phyloP scores from a whole-genome alignment of 2,329 filamentous ascomycete genomes.

The Chrysosphaeria jannelii region DNA sequence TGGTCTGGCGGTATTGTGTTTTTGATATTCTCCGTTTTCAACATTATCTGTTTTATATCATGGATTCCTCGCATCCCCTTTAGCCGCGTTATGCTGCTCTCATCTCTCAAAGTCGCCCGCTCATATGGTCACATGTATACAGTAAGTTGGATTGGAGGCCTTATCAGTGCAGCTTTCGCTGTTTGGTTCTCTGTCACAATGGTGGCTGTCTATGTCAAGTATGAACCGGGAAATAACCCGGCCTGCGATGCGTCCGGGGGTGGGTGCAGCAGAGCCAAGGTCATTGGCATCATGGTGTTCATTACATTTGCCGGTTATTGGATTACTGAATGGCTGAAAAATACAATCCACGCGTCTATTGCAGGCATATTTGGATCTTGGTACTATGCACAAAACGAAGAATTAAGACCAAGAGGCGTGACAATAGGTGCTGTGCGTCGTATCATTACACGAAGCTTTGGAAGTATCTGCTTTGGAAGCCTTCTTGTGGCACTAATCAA shows the following conservation, averaged over 20 bases:
- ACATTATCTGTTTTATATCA: constrained; percentile 53
- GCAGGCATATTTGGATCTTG: constrained; percentile 75
- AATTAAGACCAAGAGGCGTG: constrained; percentile 45
- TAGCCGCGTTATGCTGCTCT: constrained; percentile 67
- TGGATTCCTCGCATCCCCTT: constrained; percentile 86
- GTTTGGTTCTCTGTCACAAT: constrained; percentile 73
- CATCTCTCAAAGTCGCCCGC: constrained; percentile 59
- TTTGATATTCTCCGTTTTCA: constrained; percentile 51
- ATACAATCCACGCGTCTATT: constrained; percentile 66
- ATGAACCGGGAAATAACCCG: constrained; percentile 31
- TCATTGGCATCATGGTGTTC: constrained; percentile 63
- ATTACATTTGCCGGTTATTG: constrained; percentile 82
- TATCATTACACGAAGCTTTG: constrained; percentile 71
- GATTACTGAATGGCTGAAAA: constrained; percentile 83
- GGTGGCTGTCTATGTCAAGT: constrained; percentile 63
- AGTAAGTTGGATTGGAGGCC: constrained; percentile 55
- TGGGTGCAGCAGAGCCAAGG: constrained; percentile 41
- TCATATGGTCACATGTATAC: constrained; percentile 62
- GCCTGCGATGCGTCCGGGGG: constrained; percentile 21
- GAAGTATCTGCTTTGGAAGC: constrained; percentile 66
- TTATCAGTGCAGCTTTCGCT: constrained; percentile 43
- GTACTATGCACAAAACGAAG: constrained; percentile 42
- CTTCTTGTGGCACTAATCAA: constrained; percentile 70
- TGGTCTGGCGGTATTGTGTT: constrained; percentile 73
- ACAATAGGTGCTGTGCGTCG: constrained; percentile 63